Conservation (phyloP, 1,284 basidiomycete species). For the Neolentinus lepideus region DNA sequence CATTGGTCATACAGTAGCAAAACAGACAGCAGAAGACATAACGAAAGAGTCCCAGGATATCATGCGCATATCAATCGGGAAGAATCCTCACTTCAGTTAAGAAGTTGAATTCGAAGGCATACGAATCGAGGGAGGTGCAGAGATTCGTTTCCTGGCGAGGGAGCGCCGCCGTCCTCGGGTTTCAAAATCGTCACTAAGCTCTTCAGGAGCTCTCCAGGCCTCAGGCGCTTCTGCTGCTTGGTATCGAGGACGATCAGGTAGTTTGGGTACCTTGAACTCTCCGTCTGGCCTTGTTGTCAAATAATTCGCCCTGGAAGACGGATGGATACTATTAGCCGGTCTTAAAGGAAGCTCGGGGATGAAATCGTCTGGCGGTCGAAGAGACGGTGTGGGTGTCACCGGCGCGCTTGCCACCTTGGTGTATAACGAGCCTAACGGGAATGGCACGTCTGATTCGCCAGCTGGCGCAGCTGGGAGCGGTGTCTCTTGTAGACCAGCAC, state of each 20-base stretch:
- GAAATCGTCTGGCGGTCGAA: constrained; percentile 50
- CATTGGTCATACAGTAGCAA: neutral
- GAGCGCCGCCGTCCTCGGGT: neutral
- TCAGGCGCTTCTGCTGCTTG: neutral
- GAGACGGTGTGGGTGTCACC: constrained; percentile 18
- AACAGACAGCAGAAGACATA: neutral
- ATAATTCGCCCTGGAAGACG: constrained; percentile 41
- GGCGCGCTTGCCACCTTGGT: constrained; percentile 42
- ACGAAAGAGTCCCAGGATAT: neutral
- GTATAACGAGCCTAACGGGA: constrained; percentile 61
- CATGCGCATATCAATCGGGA: neutral
- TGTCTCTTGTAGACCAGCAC: constrained; percentile 33
- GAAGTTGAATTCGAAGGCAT: neutral
- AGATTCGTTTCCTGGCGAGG: neutral
- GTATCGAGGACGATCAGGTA: neutral
- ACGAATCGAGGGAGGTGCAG: neutral
- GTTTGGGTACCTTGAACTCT: neutral
- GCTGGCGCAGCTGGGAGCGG: constrained; percentile 61
- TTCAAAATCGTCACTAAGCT: neutral
- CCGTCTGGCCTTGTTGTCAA: constrained; percentile 12
- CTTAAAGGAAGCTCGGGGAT: constrained; percentile 59
- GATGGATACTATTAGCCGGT: constrained; percentile 71
- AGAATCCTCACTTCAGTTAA: no score
- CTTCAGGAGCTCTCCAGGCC: neutral
- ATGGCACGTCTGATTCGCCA: constrained; percentile 45